phyloP scores from a whole-genome alignment of 306 rosid genomes.

The Pterocarpus macrocarpus region DNA sequence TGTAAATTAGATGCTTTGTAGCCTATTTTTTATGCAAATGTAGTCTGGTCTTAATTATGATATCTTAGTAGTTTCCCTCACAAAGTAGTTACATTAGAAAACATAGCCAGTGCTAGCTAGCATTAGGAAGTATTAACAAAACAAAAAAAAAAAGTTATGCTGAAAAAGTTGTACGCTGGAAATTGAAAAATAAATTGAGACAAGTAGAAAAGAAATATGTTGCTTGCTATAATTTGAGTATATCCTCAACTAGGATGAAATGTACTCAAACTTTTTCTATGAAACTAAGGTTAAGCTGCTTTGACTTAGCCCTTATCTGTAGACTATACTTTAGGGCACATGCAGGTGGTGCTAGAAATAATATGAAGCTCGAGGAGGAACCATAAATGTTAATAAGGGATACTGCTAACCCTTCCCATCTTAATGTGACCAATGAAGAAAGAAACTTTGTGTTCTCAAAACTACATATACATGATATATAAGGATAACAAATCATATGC shows the following conservation, averaged over 20 bases:
- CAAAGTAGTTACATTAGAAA: conserved; percentile 1
- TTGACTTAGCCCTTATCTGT: conserved; percentile 21
- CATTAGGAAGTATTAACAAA: background rate
- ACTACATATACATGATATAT: background rate
- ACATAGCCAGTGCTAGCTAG: conserved; percentile 2
- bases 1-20: background rate
- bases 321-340: conserved; percentile 41
- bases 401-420: background rate
- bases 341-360: conserved; percentile 16
- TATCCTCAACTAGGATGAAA: conserved; percentile 3
- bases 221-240: conserved; percentile 16
- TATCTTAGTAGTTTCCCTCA: conserved; percentile 12
- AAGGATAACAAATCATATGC: background rate
- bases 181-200: background rate
- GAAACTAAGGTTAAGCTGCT: conserved; percentile 11
- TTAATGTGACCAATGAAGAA: background rate
- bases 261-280: background rate
- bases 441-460: conserved; percentile 3
- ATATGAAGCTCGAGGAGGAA: background rate
- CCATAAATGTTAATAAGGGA: conserved; percentile 29
- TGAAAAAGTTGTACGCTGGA: background rate
- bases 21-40: background rate
- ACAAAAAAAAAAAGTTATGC: background rate
- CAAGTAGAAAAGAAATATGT: background rate
- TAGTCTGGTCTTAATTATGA: conserved; percentile 7